Percentiles rank a stretch among this genome's conserved stretches.
These are phyloP conservation scores for Nitzschia inconspicua DNA, from an alignment of 108 stramenopile species.

Conservation along the genomic window DNA sequence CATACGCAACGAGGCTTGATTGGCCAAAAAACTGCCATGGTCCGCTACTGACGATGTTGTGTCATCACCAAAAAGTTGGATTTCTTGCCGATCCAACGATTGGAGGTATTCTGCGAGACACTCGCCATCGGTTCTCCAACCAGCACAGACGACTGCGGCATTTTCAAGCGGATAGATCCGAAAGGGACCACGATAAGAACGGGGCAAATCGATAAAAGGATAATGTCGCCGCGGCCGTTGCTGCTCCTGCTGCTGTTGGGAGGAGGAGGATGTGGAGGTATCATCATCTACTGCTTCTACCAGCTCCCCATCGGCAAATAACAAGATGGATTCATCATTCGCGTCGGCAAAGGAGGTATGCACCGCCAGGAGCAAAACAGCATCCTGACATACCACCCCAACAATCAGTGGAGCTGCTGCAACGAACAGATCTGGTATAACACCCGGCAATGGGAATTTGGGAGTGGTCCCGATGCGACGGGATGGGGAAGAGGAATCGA, in stretches of 20 bases:
- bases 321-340: background rate
- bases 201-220: constrained; percentile 44
- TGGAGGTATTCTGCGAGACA: constrained; percentile 38
- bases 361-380: constrained; percentile 51
- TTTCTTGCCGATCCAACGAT: constrained; percentile 47
- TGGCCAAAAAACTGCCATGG: constrained; percentile 52
- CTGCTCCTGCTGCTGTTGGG: background rate
- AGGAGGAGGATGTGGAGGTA: background rate
- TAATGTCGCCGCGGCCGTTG: background rate
- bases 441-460: background rate
- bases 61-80: constrained; percentile 27
- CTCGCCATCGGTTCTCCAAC: constrained; percentile 75
- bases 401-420: constrained; percentile 57
- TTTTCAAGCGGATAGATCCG: constrained; percentile 59
- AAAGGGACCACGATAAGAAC: constrained; percentile 53
- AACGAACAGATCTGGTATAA: constrained; percentile 44
- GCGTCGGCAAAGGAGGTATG: constrained; percentile 36
- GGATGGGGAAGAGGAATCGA: too few species aligned
- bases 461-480: background rate
- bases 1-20: constrained; percentile 58
- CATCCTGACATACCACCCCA: constrained; percentile 62
- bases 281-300: background rate
- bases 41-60: background rate
- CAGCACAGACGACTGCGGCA: constrained; percentile 50
- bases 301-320: background rate